A percentile compares a stretch with the other conserved stretches of the same genome.
phyloP scores from a whole-genome alignment of 2,329 filamentous ascomycete genomes.

The Emericellopsis atlantica region DNA sequence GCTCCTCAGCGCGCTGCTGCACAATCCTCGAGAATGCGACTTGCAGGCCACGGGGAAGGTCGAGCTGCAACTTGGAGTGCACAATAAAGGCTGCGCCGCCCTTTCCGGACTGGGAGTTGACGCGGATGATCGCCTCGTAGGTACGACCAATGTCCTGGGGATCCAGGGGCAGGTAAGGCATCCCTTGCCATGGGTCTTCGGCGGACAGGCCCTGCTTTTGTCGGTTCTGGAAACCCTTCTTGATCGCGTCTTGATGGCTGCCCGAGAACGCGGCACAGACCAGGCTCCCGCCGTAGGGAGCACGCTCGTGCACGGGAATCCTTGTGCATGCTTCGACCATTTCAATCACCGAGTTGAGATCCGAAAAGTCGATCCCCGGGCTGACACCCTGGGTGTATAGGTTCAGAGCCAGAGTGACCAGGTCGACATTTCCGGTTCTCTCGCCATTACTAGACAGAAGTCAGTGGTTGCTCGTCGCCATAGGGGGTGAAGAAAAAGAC shows the following conservation, averaged over 20 bases:
- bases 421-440: constrained; percentile 87
- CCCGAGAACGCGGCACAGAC: constrained; percentile 90
- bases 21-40: constrained; percentile 83
- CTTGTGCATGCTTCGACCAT: constrained; percentile 88
- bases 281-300: constrained; percentile 81
- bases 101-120: constrained; percentile 95
- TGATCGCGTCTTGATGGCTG: constrained; percentile 90
- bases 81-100: constrained; percentile 93
- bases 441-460: constrained; percentile 56
- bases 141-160: constrained; percentile 87
- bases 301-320: constrained; percentile 81
- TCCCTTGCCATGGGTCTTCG: constrained; percentile 58
- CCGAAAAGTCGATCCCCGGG: constrained; percentile 80
- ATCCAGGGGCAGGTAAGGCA: constrained; percentile 88
- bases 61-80: constrained; percentile 75
- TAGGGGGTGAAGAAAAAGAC: too few relatives aligned
- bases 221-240: constrained; percentile 73
- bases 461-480: too few relatives aligned
- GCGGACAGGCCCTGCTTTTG: constrained; percentile 43
- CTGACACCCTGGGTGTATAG: constrained; percentile 88
- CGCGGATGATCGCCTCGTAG: constrained; percentile 96
- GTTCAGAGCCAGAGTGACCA: constrained; percentile 85
- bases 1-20: constrained; percentile 65
- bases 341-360: constrained; percentile 76
- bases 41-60: constrained; percentile 85